A percentile compares a stretch with the other conserved stretches of the same genome.
Evolutionary conservation across 2,329 filamentous ascomycete species (phyloP).

Genomic region (Metarhizium guizhouense): DNA sequence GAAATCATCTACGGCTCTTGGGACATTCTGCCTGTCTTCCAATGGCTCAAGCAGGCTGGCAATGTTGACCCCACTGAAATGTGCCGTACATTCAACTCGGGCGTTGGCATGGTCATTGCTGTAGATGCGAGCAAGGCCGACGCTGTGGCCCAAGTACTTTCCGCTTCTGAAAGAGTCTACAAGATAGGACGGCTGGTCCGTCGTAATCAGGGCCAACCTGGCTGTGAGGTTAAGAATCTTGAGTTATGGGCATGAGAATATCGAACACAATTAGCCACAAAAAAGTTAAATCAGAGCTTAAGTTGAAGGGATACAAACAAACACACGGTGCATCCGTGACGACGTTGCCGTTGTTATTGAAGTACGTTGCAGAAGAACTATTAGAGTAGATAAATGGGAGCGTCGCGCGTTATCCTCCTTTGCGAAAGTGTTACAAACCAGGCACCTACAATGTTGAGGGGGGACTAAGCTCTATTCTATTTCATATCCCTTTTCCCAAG

Average conservation of each 20-base stretch:
- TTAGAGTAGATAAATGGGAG: too few relatives aligned
- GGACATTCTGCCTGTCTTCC: constrained; percentile 70
- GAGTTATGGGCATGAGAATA: constrained; percentile 20
- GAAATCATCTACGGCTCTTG: constrained; percentile 72
- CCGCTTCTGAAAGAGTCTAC: constrained; percentile 64
- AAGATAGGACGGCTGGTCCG: constrained; percentile 63
- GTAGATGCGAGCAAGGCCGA: constrained; percentile 58
- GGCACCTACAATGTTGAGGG: too few relatives aligned
- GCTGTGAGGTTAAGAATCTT: constrained; percentile 25
- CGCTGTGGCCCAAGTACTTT: constrained; percentile 50
- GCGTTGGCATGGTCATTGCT: constrained; percentile 87
- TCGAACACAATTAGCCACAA: background rate
- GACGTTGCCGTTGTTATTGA: background rate
- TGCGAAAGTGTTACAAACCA: too few relatives aligned
- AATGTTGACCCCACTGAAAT: constrained; percentile 72
- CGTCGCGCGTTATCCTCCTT: too few relatives aligned
- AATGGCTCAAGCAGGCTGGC: constrained; percentile 70
- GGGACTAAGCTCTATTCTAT: too few relatives aligned
- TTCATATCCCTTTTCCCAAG: too few relatives aligned
- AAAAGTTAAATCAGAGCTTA: background rate
- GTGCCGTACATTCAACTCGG: constrained; percentile 89
- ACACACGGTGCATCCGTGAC: background rate
- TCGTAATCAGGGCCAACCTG: constrained; percentile 32
- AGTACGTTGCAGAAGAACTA: too few relatives aligned
- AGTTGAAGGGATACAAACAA: background rate